These are phyloP conservation scores for Microcera coccophila DNA, from an alignment of 2,329 filamentous ascomycete species.

Conservation along the genomic window DNA sequence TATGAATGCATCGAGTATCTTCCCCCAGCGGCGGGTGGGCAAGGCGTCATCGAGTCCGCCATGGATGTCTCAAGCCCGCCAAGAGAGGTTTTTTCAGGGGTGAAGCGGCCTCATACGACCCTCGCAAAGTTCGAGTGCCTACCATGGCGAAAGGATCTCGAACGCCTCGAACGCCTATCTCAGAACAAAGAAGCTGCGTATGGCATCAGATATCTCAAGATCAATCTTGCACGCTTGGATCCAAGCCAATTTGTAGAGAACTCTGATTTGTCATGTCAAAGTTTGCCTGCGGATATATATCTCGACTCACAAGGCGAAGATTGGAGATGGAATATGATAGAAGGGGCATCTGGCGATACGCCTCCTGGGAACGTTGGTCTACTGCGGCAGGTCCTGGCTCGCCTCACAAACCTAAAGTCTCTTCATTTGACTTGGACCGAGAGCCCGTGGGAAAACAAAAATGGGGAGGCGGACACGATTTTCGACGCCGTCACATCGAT, in stretches of 20 bases:
- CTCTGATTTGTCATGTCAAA: not conserved
- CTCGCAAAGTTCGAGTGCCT: not conserved
- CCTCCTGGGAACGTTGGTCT: not conserved
- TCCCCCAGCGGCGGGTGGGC: too few relatives aligned
- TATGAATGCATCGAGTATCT: too few relatives aligned
- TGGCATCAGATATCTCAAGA: slow-evolving; percentile 41
- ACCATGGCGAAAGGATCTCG: slow-evolving; percentile 34
- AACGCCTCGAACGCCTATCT: slow-evolving; percentile 43
- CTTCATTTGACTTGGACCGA: slow-evolving; percentile 21
- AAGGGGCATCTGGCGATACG: not conserved
- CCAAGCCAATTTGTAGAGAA: not conserved
- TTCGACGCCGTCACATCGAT: slow-evolving; percentile 18
- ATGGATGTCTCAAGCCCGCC: too few relatives aligned
- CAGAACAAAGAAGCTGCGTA: slow-evolving; percentile 39
- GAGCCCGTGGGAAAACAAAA: slow-evolving; percentile 18
- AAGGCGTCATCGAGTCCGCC: too few relatives aligned
- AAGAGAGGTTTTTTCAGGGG: too few relatives aligned
- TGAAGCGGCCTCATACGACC: too few relatives aligned
- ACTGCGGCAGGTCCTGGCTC: slow-evolving; percentile 6
- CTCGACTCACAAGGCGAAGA: slow-evolving; percentile 4
- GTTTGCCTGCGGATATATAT: not conserved
- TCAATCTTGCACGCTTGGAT: slow-evolving; percentile 37
- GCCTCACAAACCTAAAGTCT: slow-evolving; percentile 18
- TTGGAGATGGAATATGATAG: not conserved
- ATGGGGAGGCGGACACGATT: not conserved